Evolutionary conservation across 352 stramenopile species (phyloP).

Genomic region (Phytopythium oedochilum): DNA sequence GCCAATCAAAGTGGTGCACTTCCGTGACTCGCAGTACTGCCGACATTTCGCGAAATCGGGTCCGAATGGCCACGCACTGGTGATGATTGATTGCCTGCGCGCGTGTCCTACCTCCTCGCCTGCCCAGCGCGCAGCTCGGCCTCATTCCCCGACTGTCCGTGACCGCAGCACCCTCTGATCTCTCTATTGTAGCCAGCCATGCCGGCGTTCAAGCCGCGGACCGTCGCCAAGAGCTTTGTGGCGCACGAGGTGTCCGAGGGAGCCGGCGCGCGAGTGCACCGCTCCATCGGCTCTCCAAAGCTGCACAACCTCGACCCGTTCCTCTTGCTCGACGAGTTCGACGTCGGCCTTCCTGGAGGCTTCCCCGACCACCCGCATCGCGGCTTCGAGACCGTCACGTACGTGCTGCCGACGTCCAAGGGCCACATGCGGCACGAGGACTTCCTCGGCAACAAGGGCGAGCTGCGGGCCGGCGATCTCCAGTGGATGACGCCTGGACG

Average conservation of each 20-base stretch:
- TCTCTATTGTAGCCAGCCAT: not conserved
- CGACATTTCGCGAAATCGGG: not conserved
- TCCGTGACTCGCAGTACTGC: not conserved
- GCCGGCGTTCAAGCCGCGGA: slow-evolving; percentile 12
- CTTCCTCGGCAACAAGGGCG: slow-evolving; percentile 57
- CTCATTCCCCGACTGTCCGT: not conserved
- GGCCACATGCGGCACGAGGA: slow-evolving; percentile 87
- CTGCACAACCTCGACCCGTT: slow-evolving; percentile 49
- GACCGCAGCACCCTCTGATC: not conserved
- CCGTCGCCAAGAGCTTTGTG: slow-evolving; percentile 49
- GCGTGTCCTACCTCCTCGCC: not conserved
- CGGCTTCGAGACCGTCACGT: slow-evolving; percentile 92
- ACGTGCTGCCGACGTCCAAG: slow-evolving; percentile 66
- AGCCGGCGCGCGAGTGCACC: slow-evolving; percentile 47
- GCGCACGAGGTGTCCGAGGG: slow-evolving; percentile 46
- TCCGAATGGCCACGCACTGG: not conserved
- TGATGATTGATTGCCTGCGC: not conserved
- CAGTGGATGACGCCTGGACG: slow-evolving; percentile 58
- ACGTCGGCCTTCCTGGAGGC: slow-evolving; percentile 54
- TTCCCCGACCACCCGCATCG: slow-evolving; percentile 90
- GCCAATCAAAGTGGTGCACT: not conserved
- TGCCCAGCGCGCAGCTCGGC: not conserved
- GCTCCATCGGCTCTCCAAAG: slow-evolving; percentile 45
- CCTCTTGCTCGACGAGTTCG: slow-evolving; percentile 58
- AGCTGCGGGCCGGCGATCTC: slow-evolving; percentile 38